Evolutionary conservation across 2,329 filamentous ascomycete species (phyloP), one percentile per base, ranked within the genome.

Genomic region (Lecanicillium sp.): DNA sequence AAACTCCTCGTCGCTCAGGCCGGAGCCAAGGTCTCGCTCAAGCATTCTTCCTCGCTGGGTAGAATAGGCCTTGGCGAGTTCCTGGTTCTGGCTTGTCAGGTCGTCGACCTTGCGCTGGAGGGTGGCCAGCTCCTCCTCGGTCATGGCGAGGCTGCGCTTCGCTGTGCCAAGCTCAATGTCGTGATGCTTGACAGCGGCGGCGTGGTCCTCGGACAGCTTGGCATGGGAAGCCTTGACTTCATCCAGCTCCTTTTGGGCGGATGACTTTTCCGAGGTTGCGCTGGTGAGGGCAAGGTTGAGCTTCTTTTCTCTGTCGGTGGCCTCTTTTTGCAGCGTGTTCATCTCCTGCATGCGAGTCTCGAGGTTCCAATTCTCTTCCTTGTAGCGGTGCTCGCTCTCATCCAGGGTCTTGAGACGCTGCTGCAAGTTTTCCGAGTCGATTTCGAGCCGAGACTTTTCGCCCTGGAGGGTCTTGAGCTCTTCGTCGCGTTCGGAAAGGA

Each of bases 321-420:
- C 76, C 33, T 94, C 87, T 55, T 81, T 87, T 46, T 84, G 75
- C 13, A 77, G 71, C 7, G 82, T 74, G 37, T 84, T 73, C 30
- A 90, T 69, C 46, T 97, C 89, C 52, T 95, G 92, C 17, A 94
- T 74, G 51, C 88, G 86, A 0, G 89, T 94, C 61, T 98, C 92
- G 28, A 98, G 73, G 46, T 85, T 90, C 92, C 92, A 98, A 58
- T 97, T 98, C 61, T 97, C 92, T 55, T 98, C 92, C 64, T 96
- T 97, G 66, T 94, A 95, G 37, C 87, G 82, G 53, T 94, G 84
- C 59, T 98, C 92, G 57, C 85, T 95, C 62, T 98, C 92, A 51
- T 96, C 89, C 29, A 96, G 69, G 6, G 77, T 75, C 55, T 86
- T 84, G 47, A 97, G 69, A 25, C 88, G 79, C 58, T 94, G 86